A percentile compares a stretch with the other conserved stretches of the same genome.
Evolutionary conservation across 2,329 filamentous ascomycete genomes (phyloP).

Genomic region (Hawksworthiomyces lignivorus): DNA sequence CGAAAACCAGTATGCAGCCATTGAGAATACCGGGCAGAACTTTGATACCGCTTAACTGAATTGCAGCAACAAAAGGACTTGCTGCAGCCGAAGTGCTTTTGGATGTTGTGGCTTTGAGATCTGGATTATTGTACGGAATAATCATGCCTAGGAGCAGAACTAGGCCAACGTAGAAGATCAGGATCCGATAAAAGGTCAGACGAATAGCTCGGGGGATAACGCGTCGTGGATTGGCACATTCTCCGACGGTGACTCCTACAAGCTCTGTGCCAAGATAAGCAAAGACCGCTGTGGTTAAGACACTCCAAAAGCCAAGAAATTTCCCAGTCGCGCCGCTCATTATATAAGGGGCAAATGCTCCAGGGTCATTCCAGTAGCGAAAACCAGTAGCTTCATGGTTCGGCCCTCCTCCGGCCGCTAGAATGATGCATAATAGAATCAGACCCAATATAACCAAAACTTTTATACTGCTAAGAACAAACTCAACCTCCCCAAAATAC

Average conservation of each 20-base stretch:
- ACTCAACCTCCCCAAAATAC: too few relatives aligned
- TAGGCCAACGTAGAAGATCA: conserved; percentile 47
- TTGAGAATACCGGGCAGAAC: conserved; percentile 66
- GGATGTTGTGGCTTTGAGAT: conserved; percentile 38
- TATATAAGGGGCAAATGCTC: too few relatives aligned
- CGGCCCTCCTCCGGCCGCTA: too few relatives aligned
- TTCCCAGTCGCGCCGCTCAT: too few relatives aligned
- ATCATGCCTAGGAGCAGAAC: conserved; percentile 63
- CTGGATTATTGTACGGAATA: conserved; percentile 53
- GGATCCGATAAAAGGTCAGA: conserved; percentile 69
- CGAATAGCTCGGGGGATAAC: conserved; percentile 64
- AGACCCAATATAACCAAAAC: too few relatives aligned
- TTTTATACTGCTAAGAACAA: too few relatives aligned
- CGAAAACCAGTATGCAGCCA: conserved; percentile 67
- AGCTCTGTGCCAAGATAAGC: conserved; percentile 67
- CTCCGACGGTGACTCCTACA: conserved; percentile 70
- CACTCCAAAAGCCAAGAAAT: too few relatives aligned
- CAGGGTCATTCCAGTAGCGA: too few relatives aligned
- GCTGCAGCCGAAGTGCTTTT: conserved; percentile 50
- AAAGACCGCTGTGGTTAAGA: conserved; percentile 62
- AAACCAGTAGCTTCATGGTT: too few relatives aligned
- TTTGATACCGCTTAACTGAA: conserved; percentile 39
- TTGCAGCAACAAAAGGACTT: conserved; percentile 2
- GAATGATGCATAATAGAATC: too few relatives aligned
- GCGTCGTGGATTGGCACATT: conserved; percentile 64